phyloP scores from a whole-genome alignment of 805 yeast genomes.

The Scheffersomyces amazonensis region DNA sequence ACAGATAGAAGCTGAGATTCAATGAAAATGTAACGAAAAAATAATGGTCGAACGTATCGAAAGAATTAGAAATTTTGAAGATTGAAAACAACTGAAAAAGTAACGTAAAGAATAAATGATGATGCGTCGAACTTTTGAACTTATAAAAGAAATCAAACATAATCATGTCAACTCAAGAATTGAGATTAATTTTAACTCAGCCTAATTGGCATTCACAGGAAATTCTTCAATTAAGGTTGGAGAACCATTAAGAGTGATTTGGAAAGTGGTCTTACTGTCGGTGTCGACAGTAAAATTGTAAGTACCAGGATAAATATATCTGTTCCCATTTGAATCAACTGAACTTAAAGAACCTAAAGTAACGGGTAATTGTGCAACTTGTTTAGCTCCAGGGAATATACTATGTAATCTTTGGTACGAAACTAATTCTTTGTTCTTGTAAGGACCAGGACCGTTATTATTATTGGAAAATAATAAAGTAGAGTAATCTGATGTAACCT shows the following conservation, averaged over 20 bases:
- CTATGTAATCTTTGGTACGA: conserved; percentile 2
- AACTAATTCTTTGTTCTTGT: conserved; percentile 3
- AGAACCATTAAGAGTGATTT: conserved; percentile 3
- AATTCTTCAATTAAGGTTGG: conserved; percentile 2
- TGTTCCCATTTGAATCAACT: conserved; percentile 4
- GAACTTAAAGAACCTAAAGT: conserved; percentile 3
- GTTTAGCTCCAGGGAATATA: background rate
- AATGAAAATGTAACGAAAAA: too few species aligned
- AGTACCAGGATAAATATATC: conserved; percentile 4
- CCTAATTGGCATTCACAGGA: background rate
- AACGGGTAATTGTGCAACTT: conserved; percentile 4
- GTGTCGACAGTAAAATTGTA: conserved; percentile 4
- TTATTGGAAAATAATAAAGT: conserved; percentile 2
- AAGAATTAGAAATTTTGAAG: too few species aligned
- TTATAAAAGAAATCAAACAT: too few species aligned
- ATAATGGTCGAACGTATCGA: too few species aligned
- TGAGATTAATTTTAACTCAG: too few species aligned
- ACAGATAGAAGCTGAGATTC: too few species aligned
- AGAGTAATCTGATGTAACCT: conserved; percentile 4
- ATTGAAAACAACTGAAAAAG: too few species aligned
- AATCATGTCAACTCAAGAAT: too few species aligned
- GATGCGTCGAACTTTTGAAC: too few species aligned
- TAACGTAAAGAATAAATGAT: too few species aligned
- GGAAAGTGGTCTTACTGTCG: conserved; percentile 2
- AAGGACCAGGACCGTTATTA: conserved; percentile 6